A percentile compares a stretch with the other conserved stretches of the same genome.
Evolutionary conservation across 208 protist genomes (phyloP).

Genomic region (Acanthamoeba triangularis): DNA sequence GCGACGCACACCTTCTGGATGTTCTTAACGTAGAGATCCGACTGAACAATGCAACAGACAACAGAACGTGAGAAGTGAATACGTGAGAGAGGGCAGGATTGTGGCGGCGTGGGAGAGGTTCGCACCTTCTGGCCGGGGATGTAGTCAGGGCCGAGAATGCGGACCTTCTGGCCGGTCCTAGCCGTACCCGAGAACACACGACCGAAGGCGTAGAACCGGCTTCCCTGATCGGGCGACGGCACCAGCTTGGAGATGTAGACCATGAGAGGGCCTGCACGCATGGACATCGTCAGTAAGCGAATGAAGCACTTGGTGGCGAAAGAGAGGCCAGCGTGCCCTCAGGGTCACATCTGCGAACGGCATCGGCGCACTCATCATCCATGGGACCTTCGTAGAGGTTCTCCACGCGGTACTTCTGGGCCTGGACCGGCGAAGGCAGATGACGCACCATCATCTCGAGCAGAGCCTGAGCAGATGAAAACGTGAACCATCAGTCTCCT

Average conservation of each 20-base stretch:
- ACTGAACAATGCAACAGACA: not conserved
- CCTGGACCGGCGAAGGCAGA: conserved; percentile 98
- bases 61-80: too few species aligned
- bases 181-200: conserved; percentile 97
- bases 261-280: conserved; percentile 94
- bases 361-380: conserved; percentile 95
- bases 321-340: conserved; percentile 85
- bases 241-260: conserved; percentile 99
- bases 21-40: conserved; percentile 95
- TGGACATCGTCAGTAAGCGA: too few species aligned
- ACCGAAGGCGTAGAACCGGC: conserved; percentile 99
- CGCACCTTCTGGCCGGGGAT: conserved; percentile 95
- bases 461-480: conserved; percentile 84
- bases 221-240: conserved; percentile 97
- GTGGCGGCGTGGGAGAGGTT: too few species aligned
- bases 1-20: conserved; percentile 98
- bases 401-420: conserved; percentile 98
- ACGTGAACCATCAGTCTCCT: too few species aligned
- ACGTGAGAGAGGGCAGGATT: too few species aligned
- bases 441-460: conserved; percentile 99
- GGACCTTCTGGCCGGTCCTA: conserved; percentile 97
- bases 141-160: conserved; percentile 99
- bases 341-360: conserved; percentile 81
- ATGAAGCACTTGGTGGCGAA: too few species aligned
- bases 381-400: conserved; percentile 98